Percentiles rank a stretch among this genome's conserved stretches.
Conservation (phyloP, 371 early-diverging fungal species). For the Rhizomucor pusillus region DNA sequence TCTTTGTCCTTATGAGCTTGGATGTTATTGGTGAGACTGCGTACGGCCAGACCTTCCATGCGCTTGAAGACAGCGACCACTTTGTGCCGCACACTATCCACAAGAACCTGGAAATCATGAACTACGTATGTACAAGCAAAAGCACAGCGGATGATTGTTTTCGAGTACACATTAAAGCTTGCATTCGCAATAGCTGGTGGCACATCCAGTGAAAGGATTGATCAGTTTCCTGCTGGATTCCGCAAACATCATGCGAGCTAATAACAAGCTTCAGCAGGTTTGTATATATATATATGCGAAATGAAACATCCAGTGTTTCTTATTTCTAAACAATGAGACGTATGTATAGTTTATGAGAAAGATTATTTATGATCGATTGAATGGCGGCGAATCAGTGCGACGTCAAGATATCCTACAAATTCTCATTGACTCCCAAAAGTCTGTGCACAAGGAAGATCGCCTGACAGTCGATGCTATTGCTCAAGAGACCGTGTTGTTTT, state of each 20-base stretch:
- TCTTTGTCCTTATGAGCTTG: conserved; percentile 27
- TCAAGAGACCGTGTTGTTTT: conserved; percentile 25
- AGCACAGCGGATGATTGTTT: background rate
- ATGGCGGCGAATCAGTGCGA: conserved; percentile 4
- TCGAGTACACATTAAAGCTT: background rate
- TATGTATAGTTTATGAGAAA: conserved; percentile 22
- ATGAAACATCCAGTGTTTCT: background rate
- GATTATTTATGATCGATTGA: conserved; percentile 21
- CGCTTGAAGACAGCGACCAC: conserved; percentile 36
- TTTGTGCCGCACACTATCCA: conserved; percentile 21
- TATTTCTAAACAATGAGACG: background rate
- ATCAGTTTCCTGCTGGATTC: background rate
- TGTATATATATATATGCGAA: background rate
- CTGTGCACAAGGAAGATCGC: conserved; percentile 19
- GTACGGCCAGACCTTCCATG: conserved; percentile 43
- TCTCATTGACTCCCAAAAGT: conserved; percentile 20
- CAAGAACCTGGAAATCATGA: background rate
- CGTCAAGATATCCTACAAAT: conserved; percentile 36
- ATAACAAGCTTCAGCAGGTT: background rate
- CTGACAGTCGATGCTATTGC: conserved; percentile 22
- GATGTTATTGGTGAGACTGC: conserved; percentile 52
- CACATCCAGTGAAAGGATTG: background rate
- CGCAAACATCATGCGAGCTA: background rate
- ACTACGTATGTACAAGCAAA: conserved; percentile 3
- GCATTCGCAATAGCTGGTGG: background rate